Evolutionary conservation across 129 eudicot species (phyloP).

Genomic region (Pittosporum tobira): DNA sequence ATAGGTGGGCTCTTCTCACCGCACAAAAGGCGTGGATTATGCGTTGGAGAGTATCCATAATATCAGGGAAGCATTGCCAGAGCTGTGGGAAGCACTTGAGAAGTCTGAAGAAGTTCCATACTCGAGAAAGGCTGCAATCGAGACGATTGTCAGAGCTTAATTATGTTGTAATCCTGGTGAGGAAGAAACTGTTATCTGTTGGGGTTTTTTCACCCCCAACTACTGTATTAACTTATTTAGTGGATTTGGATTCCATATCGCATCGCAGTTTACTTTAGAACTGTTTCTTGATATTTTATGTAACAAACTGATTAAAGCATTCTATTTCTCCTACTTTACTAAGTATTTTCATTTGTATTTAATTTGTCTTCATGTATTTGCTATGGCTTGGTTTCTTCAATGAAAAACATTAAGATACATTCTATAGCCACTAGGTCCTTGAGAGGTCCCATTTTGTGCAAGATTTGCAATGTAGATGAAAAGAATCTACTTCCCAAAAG

Average conservation of each 20-base stretch:
- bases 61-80: slow-evolving; percentile 73
- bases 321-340: too few relatives aligned
- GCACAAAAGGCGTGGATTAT: slow-evolving; percentile 54
- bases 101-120: slow-evolving; percentile 25
- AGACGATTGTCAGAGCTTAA: slow-evolving; percentile 66
- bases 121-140: slow-evolving; percentile 42
- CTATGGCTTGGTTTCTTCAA: too few relatives aligned
- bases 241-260: neutral
- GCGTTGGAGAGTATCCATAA: slow-evolving; percentile 94
- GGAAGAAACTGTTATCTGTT: neutral
- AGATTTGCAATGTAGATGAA: too few relatives aligned
- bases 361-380: too few relatives aligned
- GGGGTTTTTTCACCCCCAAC: neutral
- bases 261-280: too few relatives aligned
- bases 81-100: slow-evolving; percentile 56
- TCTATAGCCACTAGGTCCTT: neutral
- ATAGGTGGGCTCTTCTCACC: slow-evolving; percentile 64
- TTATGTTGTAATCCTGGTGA: neutral
- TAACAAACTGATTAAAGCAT: too few relatives aligned
- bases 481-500: too few relatives aligned
- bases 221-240: neutral
- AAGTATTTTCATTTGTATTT: too few relatives aligned
- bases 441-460: slow-evolving; percentile 3
- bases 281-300: too few relatives aligned
- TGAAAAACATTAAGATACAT: too few relatives aligned